Percentiles rank a stretch among this genome's conserved stretches.
phyloP scores from a whole-genome alignment of 352 stramenopile genomes.

The Pythium insidiosum region DNA sequence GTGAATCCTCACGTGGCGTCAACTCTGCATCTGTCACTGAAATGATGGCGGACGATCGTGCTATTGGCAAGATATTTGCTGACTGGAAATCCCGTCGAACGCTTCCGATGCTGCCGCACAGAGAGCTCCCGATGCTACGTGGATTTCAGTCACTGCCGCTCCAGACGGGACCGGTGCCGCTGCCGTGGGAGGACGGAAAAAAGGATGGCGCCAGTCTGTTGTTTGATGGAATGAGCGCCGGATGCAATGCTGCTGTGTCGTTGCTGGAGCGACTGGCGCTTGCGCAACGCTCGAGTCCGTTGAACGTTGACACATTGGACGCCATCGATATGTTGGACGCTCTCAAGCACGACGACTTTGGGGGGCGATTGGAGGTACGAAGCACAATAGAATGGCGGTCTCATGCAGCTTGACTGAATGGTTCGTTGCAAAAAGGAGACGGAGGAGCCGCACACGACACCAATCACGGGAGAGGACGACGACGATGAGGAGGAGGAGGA shows the following conservation, averaged over 20 bases:
- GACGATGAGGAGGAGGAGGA: background rate
- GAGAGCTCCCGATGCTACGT: constrained; percentile 21
- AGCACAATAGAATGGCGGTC: background rate
- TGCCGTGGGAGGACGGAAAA: constrained; percentile 23
- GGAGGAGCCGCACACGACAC: no score
- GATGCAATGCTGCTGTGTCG: no score
- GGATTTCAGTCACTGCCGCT: constrained; percentile 45
- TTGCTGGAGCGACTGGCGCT: constrained; percentile 11
- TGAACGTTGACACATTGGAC: constrained; percentile 9
- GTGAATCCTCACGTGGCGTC: no score
- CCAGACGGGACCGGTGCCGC: constrained; percentile 20
- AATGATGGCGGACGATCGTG: no score
- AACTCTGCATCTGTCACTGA: no score
- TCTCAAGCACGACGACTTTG: constrained; percentile 2
- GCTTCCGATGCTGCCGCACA: constrained; percentile 32
- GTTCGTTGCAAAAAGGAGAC: no score
- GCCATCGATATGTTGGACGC: background rate
- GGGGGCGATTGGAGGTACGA: constrained; percentile 9
- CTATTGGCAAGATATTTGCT: no score
- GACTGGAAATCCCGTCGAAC: no score
- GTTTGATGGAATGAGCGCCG: no score
- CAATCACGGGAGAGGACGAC: no score
- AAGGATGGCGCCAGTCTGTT: background rate
- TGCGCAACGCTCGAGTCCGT: background rate
- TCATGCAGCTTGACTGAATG: background rate